Conservation (phyloP, 2,329 filamentous ascomycete genomes). For the Phyllosticta citrichinensis region DNA sequence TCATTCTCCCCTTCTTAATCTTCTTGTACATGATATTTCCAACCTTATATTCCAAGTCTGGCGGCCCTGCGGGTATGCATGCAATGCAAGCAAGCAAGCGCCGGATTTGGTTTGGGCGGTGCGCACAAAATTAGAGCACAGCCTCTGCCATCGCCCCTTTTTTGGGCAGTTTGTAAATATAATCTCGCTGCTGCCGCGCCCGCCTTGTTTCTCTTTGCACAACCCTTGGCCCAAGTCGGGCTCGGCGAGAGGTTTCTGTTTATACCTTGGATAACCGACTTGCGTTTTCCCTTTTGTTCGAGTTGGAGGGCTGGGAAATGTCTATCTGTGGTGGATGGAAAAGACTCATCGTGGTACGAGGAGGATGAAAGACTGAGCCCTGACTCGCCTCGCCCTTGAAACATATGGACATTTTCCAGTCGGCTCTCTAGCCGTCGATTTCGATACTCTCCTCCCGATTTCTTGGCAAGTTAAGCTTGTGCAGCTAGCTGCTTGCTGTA, state of each 20-base stretch:
- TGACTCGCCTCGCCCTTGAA: not conserved
- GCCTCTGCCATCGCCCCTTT: not conserved
- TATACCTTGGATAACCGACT: not conserved
- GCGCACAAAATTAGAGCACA: not conserved
- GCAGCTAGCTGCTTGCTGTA: not conserved
- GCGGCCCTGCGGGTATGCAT: not conserved
- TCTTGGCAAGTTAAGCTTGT: not conserved
- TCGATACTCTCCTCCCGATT: not conserved
- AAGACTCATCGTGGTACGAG: no score
- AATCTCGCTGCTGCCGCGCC: not conserved
- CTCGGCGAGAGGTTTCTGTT: not conserved
- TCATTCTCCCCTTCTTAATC: not conserved
- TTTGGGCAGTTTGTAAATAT: not conserved
- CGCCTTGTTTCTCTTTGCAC: not conserved
- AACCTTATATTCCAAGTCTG: not conserved
- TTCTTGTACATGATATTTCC: not conserved
- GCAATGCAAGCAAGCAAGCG: not conserved
- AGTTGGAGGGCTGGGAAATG: not conserved
- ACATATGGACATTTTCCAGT: not conserved
- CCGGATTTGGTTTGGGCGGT: no score
- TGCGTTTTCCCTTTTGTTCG: not conserved
- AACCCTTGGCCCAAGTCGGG: not conserved
- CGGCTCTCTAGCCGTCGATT: not conserved
- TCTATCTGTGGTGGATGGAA: no score
- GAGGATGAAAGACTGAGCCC: no score